Conservation (phyloP, 192 early-diverging fungal genomes). For the Haplosporangium gracile region DNA sequence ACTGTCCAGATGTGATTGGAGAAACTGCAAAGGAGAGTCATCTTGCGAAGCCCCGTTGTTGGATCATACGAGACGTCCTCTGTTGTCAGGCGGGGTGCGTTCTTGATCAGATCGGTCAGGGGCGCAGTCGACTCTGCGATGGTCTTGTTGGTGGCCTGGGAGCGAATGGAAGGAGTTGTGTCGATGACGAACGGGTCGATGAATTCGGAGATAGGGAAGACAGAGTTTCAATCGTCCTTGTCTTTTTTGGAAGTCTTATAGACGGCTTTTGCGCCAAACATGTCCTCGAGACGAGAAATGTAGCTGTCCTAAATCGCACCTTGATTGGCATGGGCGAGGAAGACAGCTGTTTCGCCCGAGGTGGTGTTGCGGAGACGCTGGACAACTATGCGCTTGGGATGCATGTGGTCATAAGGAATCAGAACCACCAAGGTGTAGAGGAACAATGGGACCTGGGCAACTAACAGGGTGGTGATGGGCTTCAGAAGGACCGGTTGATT, state of each 20-base stretch:
- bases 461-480: conserved; percentile 26
- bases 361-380: conserved; percentile 74
- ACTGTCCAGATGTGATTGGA: conserved; percentile 71
- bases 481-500: conserved; percentile 41
- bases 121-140: conserved; percentile 23
- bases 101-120: conserved; percentile 25
- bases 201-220: conserved; percentile 74
- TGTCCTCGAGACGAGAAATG: conserved; percentile 53
- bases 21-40: conserved; percentile 59
- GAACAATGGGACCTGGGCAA: conserved; percentile 50
- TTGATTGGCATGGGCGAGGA: conserved; percentile 72
- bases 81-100: conserved; percentile 56
- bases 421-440: conserved; percentile 23
- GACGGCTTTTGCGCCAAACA: conserved; percentile 51
- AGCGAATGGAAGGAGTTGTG: conserved; percentile 53
- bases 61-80: conserved; percentile 60
- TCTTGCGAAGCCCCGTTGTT: conserved; percentile 55
- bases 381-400: conserved; percentile 73
- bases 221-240: conserved; percentile 65
- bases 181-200: conserved; percentile 65
- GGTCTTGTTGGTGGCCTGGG: conserved; percentile 41
- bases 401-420: conserved; percentile 68
- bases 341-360: conserved; percentile 64
- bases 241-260: conserved; percentile 42
- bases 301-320: conserved; percentile 60